Percentiles rank a stretch among this genome's conserved stretches.
phyloP scores from a whole-genome alignment of 139 green algal species.

The Chlorella sp. region DNA sequence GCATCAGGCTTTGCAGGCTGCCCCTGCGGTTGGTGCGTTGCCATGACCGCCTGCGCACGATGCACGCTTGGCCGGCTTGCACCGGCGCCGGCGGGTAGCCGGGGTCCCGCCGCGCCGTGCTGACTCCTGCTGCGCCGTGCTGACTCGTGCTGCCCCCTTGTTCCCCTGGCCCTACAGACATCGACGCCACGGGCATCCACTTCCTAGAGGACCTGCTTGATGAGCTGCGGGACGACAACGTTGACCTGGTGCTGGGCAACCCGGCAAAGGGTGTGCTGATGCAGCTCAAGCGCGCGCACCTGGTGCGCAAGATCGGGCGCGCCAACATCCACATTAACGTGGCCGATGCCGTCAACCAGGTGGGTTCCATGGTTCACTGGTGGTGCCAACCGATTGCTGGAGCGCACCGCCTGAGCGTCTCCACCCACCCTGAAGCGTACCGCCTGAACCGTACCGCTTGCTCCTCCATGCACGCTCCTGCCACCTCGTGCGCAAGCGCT shows the following conservation, averaged over 20 bases:
- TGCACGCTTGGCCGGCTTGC: neutral
- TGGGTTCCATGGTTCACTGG: too few relatives aligned
- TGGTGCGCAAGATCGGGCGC: slow-evolving; percentile 25
- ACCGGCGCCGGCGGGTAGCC: too few relatives aligned
- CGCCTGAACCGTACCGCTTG: too few relatives aligned
- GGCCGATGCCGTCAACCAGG: slow-evolving; percentile 20
- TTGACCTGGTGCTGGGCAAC: slow-evolving; percentile 70
- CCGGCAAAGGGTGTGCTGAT: slow-evolving; percentile 44
- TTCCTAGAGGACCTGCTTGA: slow-evolving; percentile 51
- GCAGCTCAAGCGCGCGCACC: slow-evolving; percentile 10
- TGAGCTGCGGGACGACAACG: slow-evolving; percentile 34
- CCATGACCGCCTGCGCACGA: neutral
- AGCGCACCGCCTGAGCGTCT: too few relatives aligned
- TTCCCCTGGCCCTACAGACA: slow-evolving; percentile 53
- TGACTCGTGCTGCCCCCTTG: too few relatives aligned
- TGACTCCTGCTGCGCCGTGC: too few relatives aligned
- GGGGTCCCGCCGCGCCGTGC: too few relatives aligned
- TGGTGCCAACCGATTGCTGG: too few relatives aligned
- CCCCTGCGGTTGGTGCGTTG: neutral
- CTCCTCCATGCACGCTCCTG: too few relatives aligned
- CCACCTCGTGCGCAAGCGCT: too few relatives aligned
- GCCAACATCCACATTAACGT: slow-evolving; percentile 15
- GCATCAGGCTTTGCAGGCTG: too few relatives aligned
- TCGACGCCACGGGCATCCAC: slow-evolving; percentile 80
- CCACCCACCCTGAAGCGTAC: too few relatives aligned